Evolutionary conservation across 148 eudicot species (phyloP).

Genomic region (Suaeda aralocaspica): DNA sequence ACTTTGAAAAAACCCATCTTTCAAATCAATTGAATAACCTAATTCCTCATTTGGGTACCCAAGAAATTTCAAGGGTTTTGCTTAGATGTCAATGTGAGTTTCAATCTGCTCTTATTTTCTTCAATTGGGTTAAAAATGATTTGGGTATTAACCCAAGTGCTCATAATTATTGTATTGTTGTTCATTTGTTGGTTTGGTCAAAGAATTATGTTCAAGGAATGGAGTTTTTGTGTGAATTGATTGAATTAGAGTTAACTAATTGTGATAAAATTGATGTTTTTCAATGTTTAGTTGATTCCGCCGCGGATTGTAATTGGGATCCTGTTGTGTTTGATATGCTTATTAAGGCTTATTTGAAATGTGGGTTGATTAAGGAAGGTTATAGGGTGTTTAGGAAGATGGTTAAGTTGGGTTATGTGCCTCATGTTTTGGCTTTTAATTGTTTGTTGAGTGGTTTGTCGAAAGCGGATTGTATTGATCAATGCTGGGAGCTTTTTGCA

Average conservation of each 20-base stretch:
- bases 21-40: slow-evolving; percentile 37
- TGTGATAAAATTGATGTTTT: slow-evolving; percentile 35
- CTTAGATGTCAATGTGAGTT: slow-evolving; percentile 80
- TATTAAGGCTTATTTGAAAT: slow-evolving; percentile 61
- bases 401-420: slow-evolving; percentile 56
- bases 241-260: slow-evolving; percentile 29
- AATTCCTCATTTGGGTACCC: slow-evolving; percentile 49
- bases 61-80: slow-evolving; percentile 65
- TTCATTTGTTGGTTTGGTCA: slow-evolving; percentile 68
- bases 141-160: slow-evolving; percentile 42
- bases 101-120: slow-evolving; percentile 57
- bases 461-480: slow-evolving; percentile 38
- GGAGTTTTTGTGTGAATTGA: slow-evolving; percentile 53
- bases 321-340: slow-evolving; percentile 85
- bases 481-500: slow-evolving; percentile 70
- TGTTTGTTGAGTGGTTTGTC: slow-evolving; percentile 64
- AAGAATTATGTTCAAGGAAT: slow-evolving; percentile 47
- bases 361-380: slow-evolving; percentile 53
- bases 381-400: slow-evolving; percentile 53
- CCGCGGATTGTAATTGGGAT: slow-evolving; percentile 75
- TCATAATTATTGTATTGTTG: slow-evolving; percentile 53
- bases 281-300: slow-evolving; percentile 42
- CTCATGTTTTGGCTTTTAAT: slow-evolving; percentile 59
- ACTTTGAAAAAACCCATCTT: slow-evolving; percentile 21
- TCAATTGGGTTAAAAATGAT: slow-evolving; percentile 67